Base-by-base conservation (phyloP, 805 yeast species). In the Scheffersomyces coipomensis region DNA sequence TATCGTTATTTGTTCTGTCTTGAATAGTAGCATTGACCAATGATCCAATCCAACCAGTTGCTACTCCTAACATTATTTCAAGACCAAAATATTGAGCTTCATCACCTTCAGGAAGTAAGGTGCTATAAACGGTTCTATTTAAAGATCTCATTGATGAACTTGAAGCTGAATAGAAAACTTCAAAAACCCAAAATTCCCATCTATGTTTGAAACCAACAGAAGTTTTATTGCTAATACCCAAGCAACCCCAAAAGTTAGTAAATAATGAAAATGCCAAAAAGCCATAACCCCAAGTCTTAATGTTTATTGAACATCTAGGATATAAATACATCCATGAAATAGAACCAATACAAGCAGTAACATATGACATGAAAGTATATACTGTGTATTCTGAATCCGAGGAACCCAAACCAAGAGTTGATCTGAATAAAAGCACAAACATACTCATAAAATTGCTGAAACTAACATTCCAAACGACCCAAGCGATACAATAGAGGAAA, bases 21-120 rank as follows among this genome's bases (percentile, higher is more conserved):
- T 68, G 73, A 19, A 69, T 64, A 1, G 56, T 38, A 3, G 73
- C 73, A 45, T 60, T 66, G 1, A 66, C 60, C 30, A 68, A 55
- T 3, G 51, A 50, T 7, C 71, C 71, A 21, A 64, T 60, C 73
- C 75, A 69, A 2, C 71, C 70, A 3, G 69, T 60, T 4, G 70
- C 59, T 10, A 67, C 56, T 1, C 73, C 73, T 11, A 68, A 51
- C 57, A 68, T 58, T 5, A 66, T 48, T 38, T 67, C 73, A 29
- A 68, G 44, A 0, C 75, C 75, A 46, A 69, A 67, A 35, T 56
- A 68, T 44, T 68, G 72, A 3, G 71, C 72, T 41, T 69, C 74
- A 25, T 66, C 62, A 0, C 73, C 72, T 36, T 53, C 58, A 1
- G 75, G 75, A 12, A 69, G 46, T 35, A 69, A 46, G 0, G 69